Conservation (phyloP, 306 rosid genomes). For the Cyclanthera cordifolia region DNA sequence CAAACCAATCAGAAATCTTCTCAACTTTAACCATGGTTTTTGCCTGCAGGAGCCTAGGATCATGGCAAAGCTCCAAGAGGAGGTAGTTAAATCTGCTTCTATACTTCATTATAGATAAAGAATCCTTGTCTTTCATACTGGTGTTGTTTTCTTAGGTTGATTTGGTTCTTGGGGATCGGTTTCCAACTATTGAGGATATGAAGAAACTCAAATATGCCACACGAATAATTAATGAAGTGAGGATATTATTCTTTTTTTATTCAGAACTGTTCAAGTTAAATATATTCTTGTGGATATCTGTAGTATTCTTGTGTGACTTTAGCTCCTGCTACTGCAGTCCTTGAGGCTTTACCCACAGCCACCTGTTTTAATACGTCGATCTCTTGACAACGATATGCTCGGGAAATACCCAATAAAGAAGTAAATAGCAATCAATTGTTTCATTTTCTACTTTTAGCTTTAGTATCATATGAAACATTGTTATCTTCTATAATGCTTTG, state of each 20-base stretch:
- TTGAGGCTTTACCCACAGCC: slow-evolving; percentile 98
- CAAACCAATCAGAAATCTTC: too few relatives aligned
- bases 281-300: neutral
- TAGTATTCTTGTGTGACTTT: slow-evolving; percentile 7
- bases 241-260: slow-evolving; percentile 14
- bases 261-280: neutral
- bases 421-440: slow-evolving; percentile 19
- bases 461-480: neutral
- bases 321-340: slow-evolving; percentile 36
- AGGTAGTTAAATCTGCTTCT: slow-evolving; percentile 40
- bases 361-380: slow-evolving; percentile 90
- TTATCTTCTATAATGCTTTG: neutral
- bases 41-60: slow-evolving; percentile 71
- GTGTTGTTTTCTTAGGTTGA: slow-evolving; percentile 43
- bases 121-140: neutral
- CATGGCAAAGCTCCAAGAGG: slow-evolving; percentile 82
- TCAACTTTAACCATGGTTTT: slow-evolving; percentile 6
- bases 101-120: too few relatives aligned
- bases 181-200: slow-evolving; percentile 85
- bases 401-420: slow-evolving; percentile 71
- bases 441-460: neutral
- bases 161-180: slow-evolving; percentile 67
- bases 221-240: slow-evolving; percentile 93
- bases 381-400: slow-evolving; percentile 59
- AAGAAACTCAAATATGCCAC: slow-evolving; percentile 85